These are phyloP conservation scores for Pistacia atlantica DNA, from an alignment of 345 rosid species.

Conservation along the genomic window DNA sequence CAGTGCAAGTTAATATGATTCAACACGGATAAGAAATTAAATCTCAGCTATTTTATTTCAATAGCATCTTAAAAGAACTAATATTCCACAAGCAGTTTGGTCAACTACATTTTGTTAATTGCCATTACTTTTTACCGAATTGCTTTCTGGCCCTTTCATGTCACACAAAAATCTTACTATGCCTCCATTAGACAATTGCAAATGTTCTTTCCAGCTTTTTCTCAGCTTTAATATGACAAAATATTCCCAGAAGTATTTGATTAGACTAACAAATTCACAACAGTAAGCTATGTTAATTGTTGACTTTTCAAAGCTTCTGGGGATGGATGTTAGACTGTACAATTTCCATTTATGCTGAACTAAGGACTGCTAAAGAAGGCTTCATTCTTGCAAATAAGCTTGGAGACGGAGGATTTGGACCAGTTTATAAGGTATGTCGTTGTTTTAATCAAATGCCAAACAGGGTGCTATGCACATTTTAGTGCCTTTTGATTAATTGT, in stretches of 20 bases:
- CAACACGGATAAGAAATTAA: not conserved
- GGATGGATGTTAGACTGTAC: not conserved
- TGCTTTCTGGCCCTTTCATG: not conserved
- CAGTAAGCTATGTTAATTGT: not conserved
- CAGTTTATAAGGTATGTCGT: constrained; percentile 61
- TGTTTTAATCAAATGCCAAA: constrained; percentile 8
- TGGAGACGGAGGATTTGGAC: constrained; percentile 90
- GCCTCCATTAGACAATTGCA: too few species aligned
- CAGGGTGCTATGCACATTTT: too few species aligned
- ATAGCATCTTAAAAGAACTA: not conserved
- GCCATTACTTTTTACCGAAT: too few species aligned
- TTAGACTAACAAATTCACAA: not conserved
- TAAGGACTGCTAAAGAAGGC: constrained; percentile 3
- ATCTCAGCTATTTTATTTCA: too few species aligned
- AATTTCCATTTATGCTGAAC: constrained; percentile 9
- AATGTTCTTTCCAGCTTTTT: too few species aligned
- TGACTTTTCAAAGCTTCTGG: constrained; percentile 6
- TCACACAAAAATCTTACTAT: not conserved
- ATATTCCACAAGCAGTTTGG: too few species aligned
- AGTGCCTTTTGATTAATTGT: too few species aligned
- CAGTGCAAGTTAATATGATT: not conserved
- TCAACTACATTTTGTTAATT: too few species aligned
- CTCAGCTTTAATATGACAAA: too few species aligned
- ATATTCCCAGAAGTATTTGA: not conserved
- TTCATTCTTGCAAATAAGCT: constrained; percentile 44